Base-by-base conservation (phyloP, 495 filamentous ascomycete genomes). In the Penicillium roqueforti region DNA sequence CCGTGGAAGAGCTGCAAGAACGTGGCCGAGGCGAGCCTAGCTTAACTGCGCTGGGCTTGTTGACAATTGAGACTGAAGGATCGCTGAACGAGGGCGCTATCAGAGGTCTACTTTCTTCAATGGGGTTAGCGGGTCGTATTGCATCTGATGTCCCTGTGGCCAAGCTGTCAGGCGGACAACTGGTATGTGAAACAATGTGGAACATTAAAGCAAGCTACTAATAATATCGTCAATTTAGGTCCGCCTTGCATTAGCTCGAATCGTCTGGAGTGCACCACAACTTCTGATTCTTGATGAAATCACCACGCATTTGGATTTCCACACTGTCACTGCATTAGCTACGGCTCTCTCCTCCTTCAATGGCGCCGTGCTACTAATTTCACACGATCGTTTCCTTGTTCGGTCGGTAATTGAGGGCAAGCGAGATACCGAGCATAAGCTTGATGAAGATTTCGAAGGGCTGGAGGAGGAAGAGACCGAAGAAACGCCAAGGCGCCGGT, bases 241-340 rank as follows among this genome's bases (percentile, higher is more conserved):
- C n/a, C 77, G 88, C 16, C 69, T 88, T n/a, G 83, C 87, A 29
- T 70, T 93, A 38, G 87, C 87, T 10, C 70, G 80, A 45, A 67
- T 91, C 3, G 63, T 91, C 32, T 86, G 84, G 81, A 73, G 68
- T 36, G 71, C 76, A 10, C 89, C 89, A 41, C 87, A 90, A 25
- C 74, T 87, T 22, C 78, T 95, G 20, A 78, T 95, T 13, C 79
- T 95, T 8, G 89, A 95, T 61, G 89, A 95, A 65, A 84, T 87
- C 16, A 92, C 87, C 9, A 95, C 88, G n/a, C 89, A 92, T 72
- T 70, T 95, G 32, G 89, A 95, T 58, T 85, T 84, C 58, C 76
- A 91, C 65, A 89, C 86, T 3, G 87, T 92, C 26, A 77, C 76
- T 6, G 87, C 86, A 4, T 72, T 95, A 37, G 76, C 82, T 3